These are phyloP conservation scores for Tricholoma saponaceum DNA, from an alignment of 768 basidiomycete species.

Conservation along the genomic window DNA sequence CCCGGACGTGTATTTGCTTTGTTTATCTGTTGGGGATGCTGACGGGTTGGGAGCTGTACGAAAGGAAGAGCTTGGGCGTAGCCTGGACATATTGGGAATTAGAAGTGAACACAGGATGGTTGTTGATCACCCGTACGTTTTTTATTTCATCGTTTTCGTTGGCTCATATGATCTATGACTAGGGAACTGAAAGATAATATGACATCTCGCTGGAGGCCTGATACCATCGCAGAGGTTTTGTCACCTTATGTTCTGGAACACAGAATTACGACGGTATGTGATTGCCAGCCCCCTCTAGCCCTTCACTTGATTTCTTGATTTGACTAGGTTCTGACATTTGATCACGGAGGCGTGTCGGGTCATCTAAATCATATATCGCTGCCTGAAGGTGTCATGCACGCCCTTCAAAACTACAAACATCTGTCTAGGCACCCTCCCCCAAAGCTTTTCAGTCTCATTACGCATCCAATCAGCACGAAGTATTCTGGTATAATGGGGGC, in stretches of 20 bases:
- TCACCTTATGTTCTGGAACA: constrained; percentile 53
- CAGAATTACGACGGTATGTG: constrained; percentile 59
- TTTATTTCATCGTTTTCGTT: constrained; percentile 1
- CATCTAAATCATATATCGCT: constrained; percentile 87
- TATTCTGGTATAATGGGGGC: constrained; percentile 58
- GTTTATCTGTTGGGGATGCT: constrained; percentile 76
- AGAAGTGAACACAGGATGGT: constrained; percentile 48
- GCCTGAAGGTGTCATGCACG: constrained; percentile 46
- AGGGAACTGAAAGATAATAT: constrained; percentile 76
- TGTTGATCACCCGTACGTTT: constrained; percentile 68
- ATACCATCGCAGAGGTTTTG: constrained; percentile 54
- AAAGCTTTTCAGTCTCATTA: constrained; percentile 56
- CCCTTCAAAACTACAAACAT: constrained; percentile 27
- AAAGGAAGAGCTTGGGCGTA: constrained; percentile 52
- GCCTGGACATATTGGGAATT: constrained; percentile 69
- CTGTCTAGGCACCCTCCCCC: constrained; percentile 21
- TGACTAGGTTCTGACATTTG: constrained; percentile 83
- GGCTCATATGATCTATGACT: neutral
- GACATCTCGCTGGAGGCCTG: constrained; percentile 59
- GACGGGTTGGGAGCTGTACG: constrained; percentile 68
- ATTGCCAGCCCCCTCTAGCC: constrained; percentile 4
- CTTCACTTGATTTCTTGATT: constrained; percentile 1
- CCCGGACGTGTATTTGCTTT: constrained; percentile 52
- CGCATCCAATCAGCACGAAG: constrained; percentile 53
- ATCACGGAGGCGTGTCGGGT: constrained; percentile 64